phyloP scores from a whole-genome alignment of 495 filamentous ascomycete species.

The Mytilinidion resinicola region DNA sequence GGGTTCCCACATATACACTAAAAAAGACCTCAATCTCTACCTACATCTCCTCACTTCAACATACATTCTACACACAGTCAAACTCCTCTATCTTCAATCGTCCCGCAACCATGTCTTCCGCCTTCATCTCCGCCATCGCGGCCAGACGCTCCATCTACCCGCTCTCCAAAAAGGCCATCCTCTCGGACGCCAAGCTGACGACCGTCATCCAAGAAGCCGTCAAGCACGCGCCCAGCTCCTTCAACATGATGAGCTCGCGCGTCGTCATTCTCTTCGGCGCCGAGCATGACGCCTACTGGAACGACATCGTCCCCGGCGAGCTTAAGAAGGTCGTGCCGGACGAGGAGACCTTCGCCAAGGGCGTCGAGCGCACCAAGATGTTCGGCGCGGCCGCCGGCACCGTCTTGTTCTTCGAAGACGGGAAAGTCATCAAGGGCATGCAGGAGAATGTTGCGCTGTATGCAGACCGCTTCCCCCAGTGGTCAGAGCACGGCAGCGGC shows the following conservation, averaged over 20 bases:
- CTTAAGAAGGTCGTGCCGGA: too few relatives aligned
- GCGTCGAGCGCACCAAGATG: conserved; percentile 15
- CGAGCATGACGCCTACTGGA: conserved; percentile 34
- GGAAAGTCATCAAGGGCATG: conserved; percentile 10
- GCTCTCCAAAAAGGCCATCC: conserved; percentile 30
- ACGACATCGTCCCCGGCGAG: conserved; percentile 26
- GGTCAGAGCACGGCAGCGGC: conserved; percentile 17
- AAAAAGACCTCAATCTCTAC: too few relatives aligned
- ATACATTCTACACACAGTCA: too few relatives aligned
- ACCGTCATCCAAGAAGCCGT: conserved; percentile 28
- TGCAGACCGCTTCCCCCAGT: conserved; percentile 14
- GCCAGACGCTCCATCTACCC: conserved; percentile 34
- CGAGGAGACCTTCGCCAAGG: conserved; percentile 8
- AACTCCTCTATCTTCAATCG: too few relatives aligned
- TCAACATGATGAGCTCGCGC: conserved; percentile 33
- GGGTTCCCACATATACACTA: too few relatives aligned
- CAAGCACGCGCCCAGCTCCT: conserved; percentile 31
- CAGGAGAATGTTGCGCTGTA: conserved; percentile 8
- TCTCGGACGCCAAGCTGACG: conserved; percentile 32
- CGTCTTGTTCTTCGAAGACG: conserved; percentile 21
- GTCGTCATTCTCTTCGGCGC: conserved; percentile 34
- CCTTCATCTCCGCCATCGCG: conserved; percentile 28
- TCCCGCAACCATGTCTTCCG: neutral
- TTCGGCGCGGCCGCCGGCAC: conserved; percentile 18
- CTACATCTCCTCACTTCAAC: too few relatives aligned